phyloP scores from a whole-genome alignment of 1,139 yeast genomes.

The Cylindricascospora bacillispora region DNA sequence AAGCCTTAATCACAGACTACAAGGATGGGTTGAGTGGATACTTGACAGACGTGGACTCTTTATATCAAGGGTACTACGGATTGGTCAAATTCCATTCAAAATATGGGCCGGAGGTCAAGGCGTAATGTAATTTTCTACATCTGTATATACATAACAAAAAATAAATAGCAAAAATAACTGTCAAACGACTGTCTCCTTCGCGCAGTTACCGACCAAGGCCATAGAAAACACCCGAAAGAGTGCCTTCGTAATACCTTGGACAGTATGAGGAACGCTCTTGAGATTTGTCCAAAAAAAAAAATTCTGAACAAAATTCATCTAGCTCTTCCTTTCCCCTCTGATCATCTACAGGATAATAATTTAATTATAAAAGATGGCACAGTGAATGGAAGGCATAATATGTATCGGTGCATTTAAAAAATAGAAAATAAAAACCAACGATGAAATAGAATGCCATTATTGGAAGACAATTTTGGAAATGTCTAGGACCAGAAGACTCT shows the following conservation, averaged over 20 bases:
- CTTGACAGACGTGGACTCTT: conserved; percentile 47
- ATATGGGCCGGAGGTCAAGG: conserved; percentile 3
- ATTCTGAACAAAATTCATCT: conserved; percentile 5
- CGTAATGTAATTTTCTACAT: too few species aligned
- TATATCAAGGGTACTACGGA: conserved; percentile 74
- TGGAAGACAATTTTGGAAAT: too few species aligned
- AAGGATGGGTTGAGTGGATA: conserved; percentile 34
- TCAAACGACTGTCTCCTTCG: conserved; percentile 14
- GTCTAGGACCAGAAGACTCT: too few species aligned
- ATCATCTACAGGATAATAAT: conserved; percentile 14
- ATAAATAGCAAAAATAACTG: not conserved
- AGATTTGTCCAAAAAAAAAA: conserved; percentile 24
- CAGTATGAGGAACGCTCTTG: conserved; percentile 29
- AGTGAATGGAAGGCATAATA: conserved; percentile 27
- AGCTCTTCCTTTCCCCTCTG: conserved; percentile 15
- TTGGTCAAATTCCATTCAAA: conserved; percentile 33
- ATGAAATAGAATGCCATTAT: too few species aligned
- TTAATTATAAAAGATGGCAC: conserved; percentile 22
- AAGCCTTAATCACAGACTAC: conserved; percentile 20
- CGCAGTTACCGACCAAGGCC: conserved; percentile 27
- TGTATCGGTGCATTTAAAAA: conserved; percentile 20
- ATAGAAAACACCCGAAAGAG: conserved; percentile 4
- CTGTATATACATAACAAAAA: too few species aligned
- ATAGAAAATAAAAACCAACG: conserved; percentile 1
- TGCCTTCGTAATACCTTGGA: conserved; percentile 11